Evolutionary conservation across 2,329 filamentous ascomycete genomes (phyloP).

Genomic region (Fusarium sp.): DNA sequence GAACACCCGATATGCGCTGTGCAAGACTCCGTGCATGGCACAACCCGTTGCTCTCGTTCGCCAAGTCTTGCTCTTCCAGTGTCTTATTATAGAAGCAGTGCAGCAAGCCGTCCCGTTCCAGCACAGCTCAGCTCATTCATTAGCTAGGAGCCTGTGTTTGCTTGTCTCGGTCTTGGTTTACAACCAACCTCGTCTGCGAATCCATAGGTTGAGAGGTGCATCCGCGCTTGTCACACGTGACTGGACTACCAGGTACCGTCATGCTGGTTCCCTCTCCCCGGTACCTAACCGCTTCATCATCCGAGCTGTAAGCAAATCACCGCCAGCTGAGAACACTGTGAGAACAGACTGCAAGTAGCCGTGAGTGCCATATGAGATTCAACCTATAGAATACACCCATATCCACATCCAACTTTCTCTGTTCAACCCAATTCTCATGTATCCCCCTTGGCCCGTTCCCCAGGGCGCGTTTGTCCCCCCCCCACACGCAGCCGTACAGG

Average conservation of each 20-base stretch:
- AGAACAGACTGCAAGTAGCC: not conserved
- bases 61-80: not conserved
- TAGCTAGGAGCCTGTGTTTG: not conserved
- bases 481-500: constrained; percentile 4
- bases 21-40: not conserved
- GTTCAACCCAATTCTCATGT: not conserved
- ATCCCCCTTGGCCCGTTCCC: constrained; percentile 16
- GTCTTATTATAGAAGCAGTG: not conserved
- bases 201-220: not conserved
- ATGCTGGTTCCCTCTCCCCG: not conserved
- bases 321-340: not conserved
- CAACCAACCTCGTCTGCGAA: not conserved
- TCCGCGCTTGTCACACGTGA: constrained; percentile 7
- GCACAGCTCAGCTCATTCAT: not conserved
- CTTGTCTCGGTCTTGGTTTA: not conserved
- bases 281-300: not conserved
- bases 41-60: not conserved
- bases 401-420: not conserved
- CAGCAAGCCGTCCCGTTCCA: not conserved
- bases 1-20: not conserved
- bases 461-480: constrained; percentile 19
- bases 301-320: not conserved
- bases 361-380: not conserved
- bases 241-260: not conserved
- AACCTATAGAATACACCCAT: not conserved